Evolutionary conservation across 352 stramenopile genomes (phyloP).

Genomic region (Phytopythium vexans): DNA sequence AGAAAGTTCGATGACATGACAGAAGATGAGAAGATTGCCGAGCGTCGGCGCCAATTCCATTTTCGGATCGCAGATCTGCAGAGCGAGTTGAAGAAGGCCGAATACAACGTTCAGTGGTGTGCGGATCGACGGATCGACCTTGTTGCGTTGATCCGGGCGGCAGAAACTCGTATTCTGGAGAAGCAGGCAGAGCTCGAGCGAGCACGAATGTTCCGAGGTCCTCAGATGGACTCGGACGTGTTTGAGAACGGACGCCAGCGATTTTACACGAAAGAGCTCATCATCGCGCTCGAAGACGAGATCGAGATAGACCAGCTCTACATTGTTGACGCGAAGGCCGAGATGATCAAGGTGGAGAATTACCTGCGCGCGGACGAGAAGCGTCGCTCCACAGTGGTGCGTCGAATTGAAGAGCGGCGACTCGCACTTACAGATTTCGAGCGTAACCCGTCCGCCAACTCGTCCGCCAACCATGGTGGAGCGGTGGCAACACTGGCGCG

Average conservation of each 20-base stretch:
- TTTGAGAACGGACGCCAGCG: conserved; percentile 65
- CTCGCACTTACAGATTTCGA: conserved; percentile 50
- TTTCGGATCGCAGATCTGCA: conserved; percentile 66
- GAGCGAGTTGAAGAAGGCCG: conserved; percentile 45
- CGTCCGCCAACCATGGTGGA: conserved; percentile 4
- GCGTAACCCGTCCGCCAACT: conserved; percentile 16
- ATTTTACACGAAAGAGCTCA: conserved; percentile 76
- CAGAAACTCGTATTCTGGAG: conserved; percentile 67
- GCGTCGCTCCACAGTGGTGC: conserved; percentile 21
- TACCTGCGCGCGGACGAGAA: conserved; percentile 62
- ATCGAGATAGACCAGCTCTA: conserved; percentile 86
- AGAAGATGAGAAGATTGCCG: conserved; percentile 42
- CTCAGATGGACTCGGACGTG: conserved; percentile 80
- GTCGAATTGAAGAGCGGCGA: conserved; percentile 36
- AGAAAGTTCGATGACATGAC: conserved; percentile 50
- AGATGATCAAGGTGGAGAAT: conserved; percentile 70
- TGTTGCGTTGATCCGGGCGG: conserved; percentile 60
- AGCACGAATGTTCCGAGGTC: conserved; percentile 57
- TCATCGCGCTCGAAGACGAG: conserved; percentile 74
- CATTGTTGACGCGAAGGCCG: conserved; percentile 72
- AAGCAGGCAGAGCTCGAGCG: conserved; percentile 78
- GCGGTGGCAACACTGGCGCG: conserved; percentile 25
- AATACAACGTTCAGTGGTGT: conserved; percentile 82
- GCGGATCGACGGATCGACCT: conserved; percentile 65
- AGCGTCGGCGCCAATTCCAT: conserved; percentile 70